phyloP scores from a whole-genome alignment of 257 asterid species.

The Solanum sejunctum region DNA sequence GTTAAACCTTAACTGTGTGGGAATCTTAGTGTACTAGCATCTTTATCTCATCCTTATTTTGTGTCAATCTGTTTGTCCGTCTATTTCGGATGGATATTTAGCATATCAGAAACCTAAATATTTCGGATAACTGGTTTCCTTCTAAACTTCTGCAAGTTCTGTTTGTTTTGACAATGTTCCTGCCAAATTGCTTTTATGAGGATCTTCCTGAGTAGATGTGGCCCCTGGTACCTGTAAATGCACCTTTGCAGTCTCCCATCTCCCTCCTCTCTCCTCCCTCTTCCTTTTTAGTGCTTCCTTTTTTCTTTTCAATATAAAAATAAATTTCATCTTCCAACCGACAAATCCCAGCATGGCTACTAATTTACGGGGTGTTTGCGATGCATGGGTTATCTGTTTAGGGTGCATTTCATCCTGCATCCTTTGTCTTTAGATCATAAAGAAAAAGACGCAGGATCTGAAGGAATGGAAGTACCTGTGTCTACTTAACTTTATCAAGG shows the following conservation, averaged over 20 bases:
- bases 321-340: background rate
- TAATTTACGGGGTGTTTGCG: background rate
- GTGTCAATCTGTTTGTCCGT: background rate
- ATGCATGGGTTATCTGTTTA: background rate
- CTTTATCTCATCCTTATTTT: background rate
- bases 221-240: background rate
- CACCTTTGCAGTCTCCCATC: background rate
- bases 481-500: background rate
- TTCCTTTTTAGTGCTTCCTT: background rate
- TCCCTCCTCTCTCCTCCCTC: background rate
- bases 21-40: background rate
- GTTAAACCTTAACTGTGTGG: background rate
- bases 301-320: background rate
- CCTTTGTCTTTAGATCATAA: background rate
- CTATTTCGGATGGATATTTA: background rate
- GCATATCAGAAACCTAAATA: background rate
- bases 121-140: background rate
- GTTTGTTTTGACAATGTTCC: background rate
- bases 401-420: background rate
- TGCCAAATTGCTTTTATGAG: background rate
- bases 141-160: background rate
- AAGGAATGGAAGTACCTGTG: background rate
- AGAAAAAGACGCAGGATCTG: background rate
- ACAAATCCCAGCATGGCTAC: background rate
- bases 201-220: background rate